Base-by-base conservation (phyloP, 305 asterid species). In the Ruellia speciosa region DNA sequence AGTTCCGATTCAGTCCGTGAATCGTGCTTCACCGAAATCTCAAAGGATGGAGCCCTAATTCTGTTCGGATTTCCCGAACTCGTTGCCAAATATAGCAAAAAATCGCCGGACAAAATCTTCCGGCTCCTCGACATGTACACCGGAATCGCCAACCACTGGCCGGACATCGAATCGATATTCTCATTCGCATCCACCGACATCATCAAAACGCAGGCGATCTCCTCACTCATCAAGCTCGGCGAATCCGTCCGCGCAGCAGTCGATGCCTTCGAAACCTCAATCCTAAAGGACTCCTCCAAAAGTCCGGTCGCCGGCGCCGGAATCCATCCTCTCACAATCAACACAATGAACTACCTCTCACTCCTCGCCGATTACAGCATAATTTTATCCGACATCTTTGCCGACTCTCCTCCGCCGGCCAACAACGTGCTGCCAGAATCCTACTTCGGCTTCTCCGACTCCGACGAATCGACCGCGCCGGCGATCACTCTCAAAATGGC, bases 111-210 rank as follows among this genome's bases (percentile, higher is more conserved):
- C 0, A 78, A 73, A 59, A 59, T 67, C 2, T 76, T 81, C 62
- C 79, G 82, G 2, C 10, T 62, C 7, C 88, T 81, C 15, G 82
- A 76, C 37, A 81, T 78, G 81, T 81, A 76, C 74, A 59, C 78
- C 6, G 75, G 74, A 18, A 72, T 81, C 20, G 63, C 75, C 55
- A 57, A 60, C 0, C 67, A 67, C 47, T 74, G 79, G 85, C 72
- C 71, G 15, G 77, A 73, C 54, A 81, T 78, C 10, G 81, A 81
- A 8, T 62, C 72, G 14, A 72, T 63, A n/a, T 81, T 81, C 60
- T 73, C 81, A 8, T 74, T 58, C 60, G 70, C 76, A 0, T 78
- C 82, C 9, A 62, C 66, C 24, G 58, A 65, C 17, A 8, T 24
- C 40, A 52, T 76, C 7, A 71, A 70, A 43, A 60, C 72, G 31